Evolutionary conservation across 2,329 filamentous ascomycete species (phyloP), one percentile per base, ranked within the genome.

Genomic region (Diaporthe citri): DNA sequence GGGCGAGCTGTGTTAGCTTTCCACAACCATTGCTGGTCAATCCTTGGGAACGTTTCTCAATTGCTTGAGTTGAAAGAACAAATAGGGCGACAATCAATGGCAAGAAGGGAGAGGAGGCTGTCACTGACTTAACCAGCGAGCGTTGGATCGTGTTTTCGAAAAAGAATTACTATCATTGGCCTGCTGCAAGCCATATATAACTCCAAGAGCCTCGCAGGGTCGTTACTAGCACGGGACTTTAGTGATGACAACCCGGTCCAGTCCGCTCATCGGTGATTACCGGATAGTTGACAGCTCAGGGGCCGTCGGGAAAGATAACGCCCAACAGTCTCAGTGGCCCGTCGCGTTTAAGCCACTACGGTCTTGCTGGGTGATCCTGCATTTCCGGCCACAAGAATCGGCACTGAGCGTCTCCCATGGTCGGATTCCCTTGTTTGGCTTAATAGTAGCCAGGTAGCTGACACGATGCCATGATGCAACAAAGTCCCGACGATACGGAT

Each of bases 401-500:
- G 48, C 48, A 51, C 34, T 55, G 48, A 51, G 7, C 7, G 28
- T 12, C 13, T 52, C 9, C 20, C 22, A 12, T 25, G 36, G 57
- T 8, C 12, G 13, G 4, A 25, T 52, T 41, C 13, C n/a, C 31
- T 10, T 25, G 34, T 41, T 10, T 41, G 25, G 60, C 13, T 28
- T 8, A 64, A 64, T 15, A 34, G 28, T 17, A 46, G 41, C 34
- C 34, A 39, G 22, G 64, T 52, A 55, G 34, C 34, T 69, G 64
- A 69, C 64, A 31, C 48, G 64, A 69, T 69, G 64, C 34, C 46
- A 69, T 55, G 9, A 69, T 69, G 64, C 64, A 69, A 69, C 48
- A 41, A 39, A 41, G 64, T 28, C 64, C 48, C 64, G 46, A 51
- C 55, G 64, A 69, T 41, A 55, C 46, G 64, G 64, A 69, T 69